Base-by-base conservation (phyloP, 2,329 filamentous ascomycete species). In the Alternaria arbusti region DNA sequence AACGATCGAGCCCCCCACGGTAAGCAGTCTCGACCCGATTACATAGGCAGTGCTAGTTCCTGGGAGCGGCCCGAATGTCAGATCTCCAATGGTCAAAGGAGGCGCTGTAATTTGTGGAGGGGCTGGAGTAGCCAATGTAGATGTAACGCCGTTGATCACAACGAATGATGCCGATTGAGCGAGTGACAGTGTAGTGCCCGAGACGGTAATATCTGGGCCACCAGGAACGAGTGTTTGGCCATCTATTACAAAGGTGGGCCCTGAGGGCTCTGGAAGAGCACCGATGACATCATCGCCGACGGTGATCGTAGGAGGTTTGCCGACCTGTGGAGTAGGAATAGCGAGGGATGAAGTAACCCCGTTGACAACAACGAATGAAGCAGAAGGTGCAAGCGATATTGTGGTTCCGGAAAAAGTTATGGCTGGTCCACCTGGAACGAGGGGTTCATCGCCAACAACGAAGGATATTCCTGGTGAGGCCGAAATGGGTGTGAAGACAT, bases 141-240 rank as follows among this genome's bases (percentile, higher is more conserved):
- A 75, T 8, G 76, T 79, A 1, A 64, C 66, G 5, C 77, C 78
- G 49, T 81, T 74, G 26, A 81, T 63, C 7, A 81, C 71, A 9
- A 78, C 65, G 13, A 74, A 72, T 6, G 74, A 71, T 12, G 69
- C 77, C 5, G 73, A 76, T 17, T 70, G 68, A 1, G 54, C 70
- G 8, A 81, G 71, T 2, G 79, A 79, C 4, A 81, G 60, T 5
- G 70, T 76, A 1, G 71, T 77, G 6, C 79, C 79, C 28, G 67
- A 66, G 2, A 80, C 68, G 12, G 74, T 78, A 23, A 81, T 74
- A 2, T 64, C 63, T 8, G 77, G 75, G 10, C 78, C 80, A 23
- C 67, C 72, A 8, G 81, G 76, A 2, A 70, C 68, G 2, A 83
- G 73, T 1, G 80, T 82, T 44, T 81, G 72, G 11, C 77, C 79